Evolutionary conservation across 2,329 filamentous ascomycete species (phyloP).

Genomic region (Zelopaecilomyces penicillatus): DNA sequence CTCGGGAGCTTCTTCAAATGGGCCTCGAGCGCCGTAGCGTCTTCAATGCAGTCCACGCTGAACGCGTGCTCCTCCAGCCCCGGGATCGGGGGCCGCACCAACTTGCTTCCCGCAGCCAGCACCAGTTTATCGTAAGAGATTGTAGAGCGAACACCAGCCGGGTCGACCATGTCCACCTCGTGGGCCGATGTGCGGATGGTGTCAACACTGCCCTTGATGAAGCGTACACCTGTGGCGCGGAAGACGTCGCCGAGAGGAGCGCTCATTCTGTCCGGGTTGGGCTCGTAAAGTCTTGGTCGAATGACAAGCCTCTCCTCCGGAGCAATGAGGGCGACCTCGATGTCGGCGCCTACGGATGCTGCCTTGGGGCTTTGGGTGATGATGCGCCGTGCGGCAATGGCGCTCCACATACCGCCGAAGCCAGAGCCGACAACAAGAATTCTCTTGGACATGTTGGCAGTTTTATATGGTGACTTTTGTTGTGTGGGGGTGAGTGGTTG

Average conservation of each 20-base stretch:
- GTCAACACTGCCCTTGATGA: conserved; percentile 16
- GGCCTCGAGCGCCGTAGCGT: conserved; percentile 16
- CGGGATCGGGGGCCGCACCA: conserved; percentile 20
- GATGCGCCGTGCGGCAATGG: conserved; percentile 25
- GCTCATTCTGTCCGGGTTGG: conserved; percentile 18
- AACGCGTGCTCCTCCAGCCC: conserved; percentile 25
- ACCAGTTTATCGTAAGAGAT: conserved; percentile 25
- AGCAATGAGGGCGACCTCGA: conserved; percentile 24
- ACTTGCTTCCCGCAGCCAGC: conserved; percentile 25
- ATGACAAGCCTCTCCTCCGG: conserved; percentile 24
- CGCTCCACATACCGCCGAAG: conserved; percentile 29
- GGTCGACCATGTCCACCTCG: conserved; percentile 2
- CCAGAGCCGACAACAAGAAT: conserved; percentile 21
- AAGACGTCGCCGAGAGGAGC: conserved; percentile 18
- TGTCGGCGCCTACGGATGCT: conserved; percentile 3
- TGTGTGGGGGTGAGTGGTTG: too few relatives aligned
- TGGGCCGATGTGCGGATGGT: conserved; percentile 11
- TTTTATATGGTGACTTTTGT: too few relatives aligned
- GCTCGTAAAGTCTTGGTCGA: conserved; percentile 27
- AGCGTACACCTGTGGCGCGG: conserved; percentile 17
- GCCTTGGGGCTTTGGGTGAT: conserved; percentile 12
- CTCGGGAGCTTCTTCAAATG: conserved; percentile 20
- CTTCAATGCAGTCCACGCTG: conserved; percentile 21
- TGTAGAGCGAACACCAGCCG: not conserved
- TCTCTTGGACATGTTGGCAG: too few relatives aligned